These are phyloP conservation scores for Podaxis sp. DNA, from an alignment of 768 basidiomycete species.

Conservation along the genomic window DNA sequence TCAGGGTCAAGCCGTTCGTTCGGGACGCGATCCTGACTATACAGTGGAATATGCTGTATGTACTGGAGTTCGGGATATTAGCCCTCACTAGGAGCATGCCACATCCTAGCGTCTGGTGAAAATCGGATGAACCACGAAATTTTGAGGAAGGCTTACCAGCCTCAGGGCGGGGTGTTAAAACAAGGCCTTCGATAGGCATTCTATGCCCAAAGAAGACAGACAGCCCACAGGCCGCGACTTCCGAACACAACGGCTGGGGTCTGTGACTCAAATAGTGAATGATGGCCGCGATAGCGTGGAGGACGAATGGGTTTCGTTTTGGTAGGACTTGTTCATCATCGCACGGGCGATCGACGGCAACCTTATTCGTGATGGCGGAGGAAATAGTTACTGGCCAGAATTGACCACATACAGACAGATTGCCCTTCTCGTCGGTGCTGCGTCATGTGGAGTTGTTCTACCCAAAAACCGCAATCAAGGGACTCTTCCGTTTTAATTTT, in stretches of 20 bases:
- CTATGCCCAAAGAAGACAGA: not conserved
- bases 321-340: not conserved
- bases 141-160: not conserved
- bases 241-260: not conserved
- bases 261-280: not conserved
- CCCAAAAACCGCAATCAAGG: no score
- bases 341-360: not conserved
- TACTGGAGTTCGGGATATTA: no score
- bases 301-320: not conserved
- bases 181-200: not conserved
- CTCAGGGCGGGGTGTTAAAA: not conserved
- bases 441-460: not conserved
- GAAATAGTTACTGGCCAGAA: not conserved
- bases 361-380: not conserved
- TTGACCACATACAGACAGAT: no score
- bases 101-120: not conserved
- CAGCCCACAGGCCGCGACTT: not conserved
- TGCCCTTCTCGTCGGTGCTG: not conserved
- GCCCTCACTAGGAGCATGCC: no score
- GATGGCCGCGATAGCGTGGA: not conserved
- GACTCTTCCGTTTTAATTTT: no score
- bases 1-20: no score
- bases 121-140: not conserved
- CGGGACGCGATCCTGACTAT: no score
- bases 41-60: no score